Evolutionary conservation across 2,329 filamentous ascomycete species (phyloP).

Genomic region (Albifimbria verrucaria): DNA sequence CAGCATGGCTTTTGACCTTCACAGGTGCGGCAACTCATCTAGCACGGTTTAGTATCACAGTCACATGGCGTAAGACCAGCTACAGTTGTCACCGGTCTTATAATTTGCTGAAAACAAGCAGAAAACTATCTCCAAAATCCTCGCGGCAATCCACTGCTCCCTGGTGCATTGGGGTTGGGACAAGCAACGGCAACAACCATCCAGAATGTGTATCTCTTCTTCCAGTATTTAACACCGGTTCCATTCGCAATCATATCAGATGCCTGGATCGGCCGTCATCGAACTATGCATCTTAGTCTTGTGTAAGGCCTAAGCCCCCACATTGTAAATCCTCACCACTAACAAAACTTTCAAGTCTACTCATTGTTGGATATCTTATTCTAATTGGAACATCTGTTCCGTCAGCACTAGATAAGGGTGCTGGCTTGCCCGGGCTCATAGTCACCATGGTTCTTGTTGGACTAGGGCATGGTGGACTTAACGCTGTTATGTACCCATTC

Average conservation of each 20-base stretch:
- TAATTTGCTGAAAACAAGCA: background rate
- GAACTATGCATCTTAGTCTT: background rate
- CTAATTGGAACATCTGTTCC: background rate
- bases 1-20: background rate
- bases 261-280: background rate
- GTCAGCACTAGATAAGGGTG: background rate
- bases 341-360: background rate
- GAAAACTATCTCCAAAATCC: background rate
- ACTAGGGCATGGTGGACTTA: conserved; percentile 57
- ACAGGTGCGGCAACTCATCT: background rate
- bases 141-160: background rate
- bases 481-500: conserved; percentile 42
- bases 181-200: background rate
- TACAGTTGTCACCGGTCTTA: background rate
- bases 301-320: background rate
- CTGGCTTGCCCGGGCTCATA: background rate
- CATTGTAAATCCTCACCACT: background rate
- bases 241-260: background rate
- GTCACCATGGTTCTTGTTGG: conserved; percentile 57
- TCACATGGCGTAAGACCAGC: background rate
- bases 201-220: background rate
- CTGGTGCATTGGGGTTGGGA: background rate
- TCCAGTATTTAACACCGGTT: background rate
- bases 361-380: background rate
- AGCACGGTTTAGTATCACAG: background rate